These are phyloP conservation scores for Gracilariopsis chorda DNA, from an alignment of 23 red algal genomes.

Conservation along the genomic window DNA sequence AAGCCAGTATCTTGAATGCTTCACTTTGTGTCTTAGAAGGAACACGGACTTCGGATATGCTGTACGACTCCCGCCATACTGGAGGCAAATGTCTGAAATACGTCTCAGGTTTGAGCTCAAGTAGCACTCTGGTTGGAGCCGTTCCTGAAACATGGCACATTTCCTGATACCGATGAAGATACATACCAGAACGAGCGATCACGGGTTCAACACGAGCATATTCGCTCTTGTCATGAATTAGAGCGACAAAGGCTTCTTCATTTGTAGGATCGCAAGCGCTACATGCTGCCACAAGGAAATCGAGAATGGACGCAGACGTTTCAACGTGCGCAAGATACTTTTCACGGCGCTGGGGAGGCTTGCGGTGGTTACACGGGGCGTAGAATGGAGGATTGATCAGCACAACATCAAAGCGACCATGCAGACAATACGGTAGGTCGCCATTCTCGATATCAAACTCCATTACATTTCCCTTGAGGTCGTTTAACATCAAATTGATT, in stretches of 20 bases:
- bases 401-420: slow-evolving; percentile 43
- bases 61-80: background rate
- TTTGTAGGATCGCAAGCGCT: slow-evolving; percentile 11
- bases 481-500: slow-evolving; percentile 28
- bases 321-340: slow-evolving; percentile 43
- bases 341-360: slow-evolving; percentile 2
- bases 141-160: background rate
- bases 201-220: slow-evolving; percentile 12
- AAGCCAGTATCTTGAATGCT: background rate
- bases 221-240: slow-evolving; percentile 41
- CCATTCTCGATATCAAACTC: slow-evolving; percentile 24
- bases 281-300: slow-evolving; percentile 27
- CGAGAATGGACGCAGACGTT: background rate
- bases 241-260: slow-evolving; percentile 12
- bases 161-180: background rate
- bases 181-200: background rate
- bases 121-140: background rate
- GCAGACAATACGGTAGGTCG: background rate
- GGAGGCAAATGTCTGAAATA: background rate
- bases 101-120: background rate
- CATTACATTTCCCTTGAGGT: background rate
- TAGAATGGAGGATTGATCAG: slow-evolving; percentile 65
- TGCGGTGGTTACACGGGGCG: background rate
- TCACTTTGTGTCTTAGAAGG: background rate
- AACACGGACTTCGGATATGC: no score